Percentiles rank a stretch among this genome's conserved stretches.
phyloP scores from a whole-genome alignment of 176 grass and related monocot genomes.

The Metroxylon sagu region DNA sequence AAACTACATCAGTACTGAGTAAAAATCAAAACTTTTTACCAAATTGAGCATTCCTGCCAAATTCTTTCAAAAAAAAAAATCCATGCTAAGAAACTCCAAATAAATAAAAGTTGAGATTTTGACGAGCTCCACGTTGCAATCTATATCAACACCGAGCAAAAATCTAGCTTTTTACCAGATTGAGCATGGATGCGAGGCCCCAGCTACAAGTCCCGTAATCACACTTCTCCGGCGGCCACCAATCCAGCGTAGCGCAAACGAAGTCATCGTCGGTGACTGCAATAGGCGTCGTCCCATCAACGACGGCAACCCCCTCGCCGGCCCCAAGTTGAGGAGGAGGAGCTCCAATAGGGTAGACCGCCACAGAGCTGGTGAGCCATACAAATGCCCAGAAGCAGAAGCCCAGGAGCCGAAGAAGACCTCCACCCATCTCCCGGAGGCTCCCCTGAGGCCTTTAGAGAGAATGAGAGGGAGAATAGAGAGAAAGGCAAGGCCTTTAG shows the following conservation, averaged over 20 bases:
- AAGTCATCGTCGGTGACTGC: conserved; percentile 68
- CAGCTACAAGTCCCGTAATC: conserved; percentile 96
- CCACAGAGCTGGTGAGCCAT: conserved; percentile 17
- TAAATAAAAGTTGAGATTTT: too few species aligned
- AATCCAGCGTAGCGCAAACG: conserved; percentile 87
- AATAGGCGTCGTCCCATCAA: conserved; percentile 48
- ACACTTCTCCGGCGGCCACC: conserved; percentile 96
- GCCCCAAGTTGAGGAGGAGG: background rate
- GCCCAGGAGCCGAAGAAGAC: conserved; percentile 19
- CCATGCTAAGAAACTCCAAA: too few species aligned
- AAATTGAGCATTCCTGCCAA: background rate
- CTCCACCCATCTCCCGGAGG: conserved; percentile 14
- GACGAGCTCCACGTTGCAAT: too few species aligned
- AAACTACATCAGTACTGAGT: background rate
- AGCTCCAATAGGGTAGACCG: conserved; percentile 16
- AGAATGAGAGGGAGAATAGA: background rate
- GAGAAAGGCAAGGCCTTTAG: conserved; percentile 1
- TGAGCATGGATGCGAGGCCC: conserved; percentile 66
- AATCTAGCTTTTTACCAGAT: conserved; percentile 37
- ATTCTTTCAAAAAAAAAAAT: too few species aligned
- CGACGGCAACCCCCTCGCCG: conserved; percentile 16
- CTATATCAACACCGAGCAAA: background rate
- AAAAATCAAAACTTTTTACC: background rate
- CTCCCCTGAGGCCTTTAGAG: background rate
- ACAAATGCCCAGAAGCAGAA: conserved; percentile 40